These are phyloP conservation scores for Mercurialis annua DNA, from an alignment of 345 rosid species.

Conservation along the genomic window DNA sequence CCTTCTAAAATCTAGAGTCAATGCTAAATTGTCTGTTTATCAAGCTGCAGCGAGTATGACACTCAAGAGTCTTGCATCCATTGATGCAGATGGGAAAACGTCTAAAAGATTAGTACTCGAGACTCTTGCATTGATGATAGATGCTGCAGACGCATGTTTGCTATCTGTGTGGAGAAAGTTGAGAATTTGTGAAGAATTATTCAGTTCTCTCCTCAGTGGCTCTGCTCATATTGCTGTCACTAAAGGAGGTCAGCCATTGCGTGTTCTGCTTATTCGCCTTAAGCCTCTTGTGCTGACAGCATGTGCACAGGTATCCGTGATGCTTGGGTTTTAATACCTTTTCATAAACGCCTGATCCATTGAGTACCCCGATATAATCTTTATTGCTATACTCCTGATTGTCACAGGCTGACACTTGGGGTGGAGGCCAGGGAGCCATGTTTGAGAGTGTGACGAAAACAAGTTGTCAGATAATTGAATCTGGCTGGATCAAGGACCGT, in stretches of 20 bases:
- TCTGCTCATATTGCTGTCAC: constrained; percentile 78
- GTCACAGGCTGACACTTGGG: constrained; percentile 85
- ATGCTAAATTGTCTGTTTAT: constrained; percentile 76
- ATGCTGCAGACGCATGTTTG: constrained; percentile 91
- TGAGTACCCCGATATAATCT: neutral
- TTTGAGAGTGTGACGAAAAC: constrained; percentile 75
- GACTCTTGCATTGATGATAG: constrained; percentile 74
- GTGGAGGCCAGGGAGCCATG: constrained; percentile 73
- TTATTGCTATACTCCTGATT: constrained; percentile 15
- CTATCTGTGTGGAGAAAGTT: constrained; percentile 91
- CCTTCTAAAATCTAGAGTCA: constrained; percentile 72
- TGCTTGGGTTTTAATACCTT: constrained; percentile 15
- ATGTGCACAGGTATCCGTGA: constrained; percentile 71
- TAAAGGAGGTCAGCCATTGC: constrained; percentile 93
- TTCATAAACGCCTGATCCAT: neutral
- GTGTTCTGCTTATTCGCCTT: constrained; percentile 90
- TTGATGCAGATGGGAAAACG: constrained; percentile 81
- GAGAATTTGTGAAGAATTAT: constrained; percentile 86
- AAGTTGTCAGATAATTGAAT: constrained; percentile 81
- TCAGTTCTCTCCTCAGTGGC: constrained; percentile 75
- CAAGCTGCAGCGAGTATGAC: constrained; percentile 81
- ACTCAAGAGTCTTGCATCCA: constrained; percentile 64
- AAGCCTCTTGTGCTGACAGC: constrained; percentile 83
- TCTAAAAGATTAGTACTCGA: constrained; percentile 85
- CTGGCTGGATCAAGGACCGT: constrained; percentile 92